Base-by-base conservation (phyloP, 106 monocot species). In the Narthecium ossifragum region DNA sequence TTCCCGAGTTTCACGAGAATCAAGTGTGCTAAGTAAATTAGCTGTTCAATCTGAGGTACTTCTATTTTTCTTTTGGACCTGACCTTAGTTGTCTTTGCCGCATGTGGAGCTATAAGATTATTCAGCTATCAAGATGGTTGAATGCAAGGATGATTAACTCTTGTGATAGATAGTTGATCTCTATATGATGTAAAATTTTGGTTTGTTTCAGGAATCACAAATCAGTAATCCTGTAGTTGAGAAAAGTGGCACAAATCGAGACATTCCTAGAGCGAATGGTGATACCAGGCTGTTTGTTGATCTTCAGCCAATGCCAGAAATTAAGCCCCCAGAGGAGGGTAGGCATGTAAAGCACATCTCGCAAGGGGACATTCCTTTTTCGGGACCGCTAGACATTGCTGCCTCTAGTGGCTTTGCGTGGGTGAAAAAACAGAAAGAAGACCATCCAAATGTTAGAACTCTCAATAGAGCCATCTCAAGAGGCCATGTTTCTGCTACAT, bases 371-470 rank as follows among this genome's bases (percentile, higher is more conserved):
- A 64, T 80, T 47, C 46, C 80, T 60, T 74, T 96, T 63, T 87
- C 96, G 22, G 98, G 81, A 0, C 91, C 90, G 11, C 34, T 98
- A 36, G 60, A 46, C 38, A 72, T 82, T 67, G 55, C 84, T 64
- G 62, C 96, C 58, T 91, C 87, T n/a, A 91, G 66, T 62, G 81
- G 76, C 46, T 90, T 98, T 75, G 72, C 86, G 26, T 98, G 90
- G 87, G 86, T 73, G 2, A 90, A 81, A 36, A 84, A 70, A 54
- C 69, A 21, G 17, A 76, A 57, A 70, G 90, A 81, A 43, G 78
- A 73, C 34, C 55, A 24, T 22, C 45, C 60, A 1, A 17, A 50
- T 45, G 51, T 49, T 61, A 69, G 65, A 53, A 70, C 73, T 39
- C 49, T 45, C 24, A 46, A 58, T 62, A 83, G 59, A 64, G 66